Conservation (phyloP, 108 stramenopile genomes). For the Licmophora abbreviata region DNA sequence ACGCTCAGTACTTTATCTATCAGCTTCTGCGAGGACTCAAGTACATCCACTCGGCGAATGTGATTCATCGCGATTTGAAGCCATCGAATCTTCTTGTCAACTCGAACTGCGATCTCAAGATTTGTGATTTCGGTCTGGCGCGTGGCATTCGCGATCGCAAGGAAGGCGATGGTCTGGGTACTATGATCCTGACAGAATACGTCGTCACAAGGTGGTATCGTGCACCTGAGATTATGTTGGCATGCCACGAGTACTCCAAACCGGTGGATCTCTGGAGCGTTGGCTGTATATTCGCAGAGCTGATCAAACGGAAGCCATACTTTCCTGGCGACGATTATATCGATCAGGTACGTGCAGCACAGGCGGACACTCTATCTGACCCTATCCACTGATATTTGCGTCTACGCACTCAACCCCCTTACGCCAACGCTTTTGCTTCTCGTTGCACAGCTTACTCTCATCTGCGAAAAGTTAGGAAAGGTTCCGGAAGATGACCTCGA, state of each 20-base stretch:
- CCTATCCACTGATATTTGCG: neutral
- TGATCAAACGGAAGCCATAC: constrained; percentile 89
- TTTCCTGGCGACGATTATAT: constrained; percentile 99
- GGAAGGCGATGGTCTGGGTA: constrained; percentile 38
- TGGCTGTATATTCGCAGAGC: constrained; percentile 99
- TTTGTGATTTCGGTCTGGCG: constrained; percentile 98
- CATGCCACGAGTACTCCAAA: constrained; percentile 97
- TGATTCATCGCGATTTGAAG: constrained; percentile 96
- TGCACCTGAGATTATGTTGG: constrained; percentile 99
- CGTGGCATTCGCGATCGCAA: constrained; percentile 70
- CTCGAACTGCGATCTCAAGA: constrained; percentile 97
- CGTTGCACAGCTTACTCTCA: constrained; percentile 61
- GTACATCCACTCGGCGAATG: constrained; percentile 98
- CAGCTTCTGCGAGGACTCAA: constrained; percentile 95
- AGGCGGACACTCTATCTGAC: too few species aligned
- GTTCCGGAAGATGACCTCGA: constrained; percentile 86
- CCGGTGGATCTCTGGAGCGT: constrained; percentile 96
- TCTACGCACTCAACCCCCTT: constrained; percentile 1
- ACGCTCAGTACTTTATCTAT: constrained; percentile 97
- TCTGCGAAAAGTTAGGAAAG: constrained; percentile 86
- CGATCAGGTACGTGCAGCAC: constrained; percentile 96
- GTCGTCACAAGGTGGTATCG: constrained; percentile 98
- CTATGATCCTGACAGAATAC: constrained; percentile 87
- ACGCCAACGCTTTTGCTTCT: constrained; percentile 1
- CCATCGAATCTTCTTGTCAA: constrained; percentile 97